Evolutionary conservation across 345 rosid genomes (phyloP), one percentile per base, ranked within the genome.

Genomic region (Gossypium turneri): DNA sequence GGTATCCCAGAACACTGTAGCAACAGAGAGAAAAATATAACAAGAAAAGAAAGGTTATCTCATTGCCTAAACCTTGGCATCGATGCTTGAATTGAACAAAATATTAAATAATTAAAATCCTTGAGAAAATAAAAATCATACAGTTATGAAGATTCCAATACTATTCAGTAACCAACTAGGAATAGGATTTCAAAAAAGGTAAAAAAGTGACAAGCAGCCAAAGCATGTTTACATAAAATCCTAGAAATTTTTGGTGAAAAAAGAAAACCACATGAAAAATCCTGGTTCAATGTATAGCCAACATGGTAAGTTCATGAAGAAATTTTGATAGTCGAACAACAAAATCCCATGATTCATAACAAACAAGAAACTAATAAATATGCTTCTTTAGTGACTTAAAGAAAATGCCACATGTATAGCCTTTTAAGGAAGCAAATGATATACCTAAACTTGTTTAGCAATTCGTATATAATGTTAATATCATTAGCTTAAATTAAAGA

Each of bases 141-240:
- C 12, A 60, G 6, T 13, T 20, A 48, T 67, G 13, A 24, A 68
- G 57, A 48, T 24, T 48, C 43, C 4, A 48, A 24, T 15, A 48
- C 34, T 5, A 45, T 67, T 45, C 38, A 2, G 55, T 65, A 67
- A 20, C 71, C 34, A 68, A 48, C 22, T 15, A 67, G 41, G 41
- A 47, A 67, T 67, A 47, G 55, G 38, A 67, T 67, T 9, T 12
- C 56, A 67, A 48, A 48, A 67, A 19, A 67, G 47, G 19, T 67
- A 24, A 67, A 67, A 22, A 47, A 7, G 25, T 13, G 24, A 38
- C 72, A 24, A 67, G 43, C 38, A 48, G 12, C 19, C 55, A 67
- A 47, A 45, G 56, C 38, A 48, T 55, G 24, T 44, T 12, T 22
- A 48, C 22, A 67, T 67, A 48, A 24, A 67, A 56, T 67, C 57